These are phyloP conservation scores for Ganoderma meredithae DNA, from an alignment of 1,284 basidiomycete species.

Conservation along the genomic window DNA sequence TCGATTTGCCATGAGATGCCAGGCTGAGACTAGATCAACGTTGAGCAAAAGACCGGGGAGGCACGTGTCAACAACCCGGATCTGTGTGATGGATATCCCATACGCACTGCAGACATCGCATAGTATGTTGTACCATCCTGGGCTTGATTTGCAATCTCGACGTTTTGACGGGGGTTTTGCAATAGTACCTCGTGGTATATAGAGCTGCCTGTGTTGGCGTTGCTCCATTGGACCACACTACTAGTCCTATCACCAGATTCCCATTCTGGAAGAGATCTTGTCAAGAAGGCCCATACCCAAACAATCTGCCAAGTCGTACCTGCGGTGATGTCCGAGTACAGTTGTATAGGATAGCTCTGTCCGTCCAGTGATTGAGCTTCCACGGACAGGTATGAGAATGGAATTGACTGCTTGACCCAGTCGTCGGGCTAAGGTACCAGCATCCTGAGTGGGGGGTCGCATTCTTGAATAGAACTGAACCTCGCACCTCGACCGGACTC, in stretches of 20 bases:
- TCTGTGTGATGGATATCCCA: neutral
- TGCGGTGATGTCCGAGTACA: constrained; percentile 47
- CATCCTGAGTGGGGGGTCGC: neutral
- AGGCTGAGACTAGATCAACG: constrained; percentile 13
- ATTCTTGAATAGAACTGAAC: neutral
- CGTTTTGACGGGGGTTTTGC: constrained; percentile 23
- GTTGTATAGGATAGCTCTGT: constrained; percentile 39
- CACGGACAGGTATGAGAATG: constrained; percentile 43
- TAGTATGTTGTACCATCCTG: constrained; percentile 35
- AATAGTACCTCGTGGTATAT: constrained; percentile 33
- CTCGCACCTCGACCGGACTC: constrained; percentile 34
- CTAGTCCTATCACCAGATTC: constrained; percentile 28
- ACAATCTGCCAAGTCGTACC: constrained; percentile 19
- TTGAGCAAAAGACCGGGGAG: neutral
- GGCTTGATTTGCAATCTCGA: constrained; percentile 33
- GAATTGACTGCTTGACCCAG: constrained; percentile 44
- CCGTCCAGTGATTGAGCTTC: constrained; percentile 42
- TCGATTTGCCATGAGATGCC: constrained; percentile 32
- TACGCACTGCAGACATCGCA: constrained; percentile 31
- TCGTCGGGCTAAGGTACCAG: constrained; percentile 39
- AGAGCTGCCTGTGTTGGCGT: constrained; percentile 16
- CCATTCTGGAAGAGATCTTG: constrained; percentile 26
- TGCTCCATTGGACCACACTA: constrained; percentile 27
- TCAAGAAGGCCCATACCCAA: neutral
- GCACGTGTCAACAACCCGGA: neutral